phyloP scores from a whole-genome alignment of 176 grass and related monocot species.

The Triticum dicoccoides region DNA sequence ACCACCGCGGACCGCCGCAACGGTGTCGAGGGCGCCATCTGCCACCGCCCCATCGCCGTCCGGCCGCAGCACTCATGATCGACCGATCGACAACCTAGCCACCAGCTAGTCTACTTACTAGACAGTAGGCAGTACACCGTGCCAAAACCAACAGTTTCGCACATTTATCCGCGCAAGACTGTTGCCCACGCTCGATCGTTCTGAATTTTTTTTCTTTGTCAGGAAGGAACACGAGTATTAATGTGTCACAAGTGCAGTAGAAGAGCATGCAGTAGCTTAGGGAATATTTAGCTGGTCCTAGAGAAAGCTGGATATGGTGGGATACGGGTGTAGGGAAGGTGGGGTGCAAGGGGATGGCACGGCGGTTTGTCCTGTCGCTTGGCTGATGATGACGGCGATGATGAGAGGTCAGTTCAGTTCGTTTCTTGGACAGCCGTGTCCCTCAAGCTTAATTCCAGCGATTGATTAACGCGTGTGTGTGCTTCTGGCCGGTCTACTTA shows the following conservation, averaged over 20 bases:
- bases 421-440: constrained; percentile 26
- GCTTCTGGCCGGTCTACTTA: not conserved
- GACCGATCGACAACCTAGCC: not conserved
- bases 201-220: not conserved
- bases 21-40: constrained; percentile 3
- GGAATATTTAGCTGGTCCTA: constrained; percentile 45
- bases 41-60: constrained; percentile 62
- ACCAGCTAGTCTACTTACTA: not conserved
- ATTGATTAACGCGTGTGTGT: constrained; percentile 32
- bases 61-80: constrained; percentile 38
- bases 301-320: constrained; percentile 49
- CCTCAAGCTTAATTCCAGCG: constrained; percentile 22
- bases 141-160: constrained; percentile 29
- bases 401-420: constrained; percentile 27
- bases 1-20: not conserved
- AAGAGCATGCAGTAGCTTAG: not conserved
- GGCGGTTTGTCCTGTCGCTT: constrained; percentile 38
- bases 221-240: not conserved
- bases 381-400: constrained; percentile 31
- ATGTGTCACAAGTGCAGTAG: constrained; percentile 7
- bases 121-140: constrained; percentile 2
- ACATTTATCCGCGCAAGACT: constrained; percentile 41
- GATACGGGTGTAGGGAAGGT: constrained; percentile 58
- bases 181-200: constrained; percentile 3
- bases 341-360: constrained; percentile 52